Evolutionary conservation across 495 filamentous ascomycete species (phyloP), one percentile per base, ranked within the genome.

Genomic region (Daldinia vernicosa): DNA sequence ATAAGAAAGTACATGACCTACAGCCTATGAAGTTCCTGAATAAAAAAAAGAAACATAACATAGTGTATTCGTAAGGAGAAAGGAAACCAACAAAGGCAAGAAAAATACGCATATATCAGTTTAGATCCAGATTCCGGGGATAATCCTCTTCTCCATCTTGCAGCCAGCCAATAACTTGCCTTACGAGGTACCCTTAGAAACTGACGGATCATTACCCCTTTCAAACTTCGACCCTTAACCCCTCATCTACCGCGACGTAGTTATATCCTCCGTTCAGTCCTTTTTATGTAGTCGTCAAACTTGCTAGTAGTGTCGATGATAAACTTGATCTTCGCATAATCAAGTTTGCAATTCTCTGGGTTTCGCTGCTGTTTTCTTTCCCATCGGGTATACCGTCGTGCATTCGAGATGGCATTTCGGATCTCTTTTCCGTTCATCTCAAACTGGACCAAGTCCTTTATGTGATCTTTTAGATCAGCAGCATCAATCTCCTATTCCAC

Each of bases 341-440:
- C 62, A 30, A 75, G 24, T 30, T 52, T 53, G 27, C 30, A 33
- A 30, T 51, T 39, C 14, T 35, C 17, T 11, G 12, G 43, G 9
- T 37, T 27, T 15, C 4, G 58, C 14, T 30, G 59, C 24, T 45
- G 63, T 12, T 69, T 67, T 8, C 57, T 19, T 43, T 67, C 22
- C 39, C 54, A 67, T 47, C 43, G 51, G 24, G 73, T 74, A 30
- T 75, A 61, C 53, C 79, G 76, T n/a, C 78, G 51, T 11, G 80
- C 80, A 26, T 78, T 78, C 6, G 70, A 76, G 27, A 83, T 61
- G 4, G 69, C 66, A 66, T 83, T 84, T 17, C 79, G 59, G 39
- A 83, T 83, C 56, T 81, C 71, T 9, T 79, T 59, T 0, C 81
- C 80, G 57, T 87, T 86, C 60, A 86, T 52, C 8, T 79, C 33